Evolutionary conservation across 495 filamentous ascomycete species (phyloP).

Genomic region (Penicillium cosmopolitanum): DNA sequence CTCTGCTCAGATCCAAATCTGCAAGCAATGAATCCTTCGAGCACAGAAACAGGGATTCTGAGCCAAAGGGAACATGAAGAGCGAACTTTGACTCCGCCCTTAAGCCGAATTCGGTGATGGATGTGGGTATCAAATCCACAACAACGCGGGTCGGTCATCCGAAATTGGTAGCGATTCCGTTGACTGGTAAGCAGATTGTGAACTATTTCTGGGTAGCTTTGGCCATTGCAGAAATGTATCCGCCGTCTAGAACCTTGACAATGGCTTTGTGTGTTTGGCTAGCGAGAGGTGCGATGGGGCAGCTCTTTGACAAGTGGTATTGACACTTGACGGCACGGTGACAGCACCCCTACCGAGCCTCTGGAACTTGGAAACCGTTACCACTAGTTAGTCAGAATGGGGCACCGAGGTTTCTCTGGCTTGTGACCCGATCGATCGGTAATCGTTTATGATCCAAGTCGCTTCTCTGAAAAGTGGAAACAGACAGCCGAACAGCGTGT

Average conservation of each 20-base stretch:
- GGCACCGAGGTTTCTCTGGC: not conserved
- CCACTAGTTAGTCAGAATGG: not conserved
- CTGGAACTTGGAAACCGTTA: not conserved
- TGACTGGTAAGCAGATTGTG: not conserved
- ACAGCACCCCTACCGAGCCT: not conserved
- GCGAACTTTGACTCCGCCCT: not conserved
- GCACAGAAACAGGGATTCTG: not conserved
- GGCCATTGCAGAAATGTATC: not conserved
- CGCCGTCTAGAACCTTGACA: not conserved
- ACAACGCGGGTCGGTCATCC: conserved; percentile 6
- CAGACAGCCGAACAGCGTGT: not conserved
- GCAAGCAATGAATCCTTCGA: not conserved
- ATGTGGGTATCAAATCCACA: conserved; percentile 11
- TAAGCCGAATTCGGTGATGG: not conserved
- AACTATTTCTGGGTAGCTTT: not conserved
- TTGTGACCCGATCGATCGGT: conserved; percentile 1
- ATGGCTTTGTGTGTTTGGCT: conserved; percentile 5
- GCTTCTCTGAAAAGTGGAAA: not conserved
- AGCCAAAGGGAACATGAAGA: conserved; percentile 2
- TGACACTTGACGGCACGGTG: not conserved
- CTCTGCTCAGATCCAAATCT: not conserved
- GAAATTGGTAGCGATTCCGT: conserved; percentile 14
- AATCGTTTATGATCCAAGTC: not conserved
- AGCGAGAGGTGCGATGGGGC: not conserved
- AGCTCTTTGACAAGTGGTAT: not conserved